Conservation (phyloP, 768 basidiomycete species). For the Phlegmacium glaucopus region DNA sequence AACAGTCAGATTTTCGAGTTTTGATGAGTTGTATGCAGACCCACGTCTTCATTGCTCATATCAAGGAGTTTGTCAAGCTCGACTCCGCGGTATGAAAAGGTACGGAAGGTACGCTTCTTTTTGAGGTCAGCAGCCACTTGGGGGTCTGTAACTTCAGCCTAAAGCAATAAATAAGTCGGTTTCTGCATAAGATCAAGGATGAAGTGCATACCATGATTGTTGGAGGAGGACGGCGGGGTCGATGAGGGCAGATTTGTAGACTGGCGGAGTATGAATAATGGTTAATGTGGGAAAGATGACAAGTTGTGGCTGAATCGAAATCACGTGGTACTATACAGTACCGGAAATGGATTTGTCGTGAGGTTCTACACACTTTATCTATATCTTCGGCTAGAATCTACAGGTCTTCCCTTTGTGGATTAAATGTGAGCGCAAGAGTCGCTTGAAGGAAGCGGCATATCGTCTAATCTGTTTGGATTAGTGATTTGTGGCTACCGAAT, state of each 20-base stretch:
- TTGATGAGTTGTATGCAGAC: conserved; percentile 25
- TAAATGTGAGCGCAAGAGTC: conserved; percentile 53
- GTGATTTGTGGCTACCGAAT: conserved; percentile 93
- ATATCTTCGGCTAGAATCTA: conserved; percentile 80
- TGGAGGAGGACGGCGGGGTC: conserved; percentile 40
- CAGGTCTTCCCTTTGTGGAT: conserved; percentile 91
- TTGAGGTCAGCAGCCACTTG: conserved; percentile 93
- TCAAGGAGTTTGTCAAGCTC: conserved; percentile 99
- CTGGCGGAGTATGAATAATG: conserved; percentile 29
- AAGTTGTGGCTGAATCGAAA: conserved; percentile 37
- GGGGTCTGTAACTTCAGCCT: conserved; percentile 95
- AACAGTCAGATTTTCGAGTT: not conserved
- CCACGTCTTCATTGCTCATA: conserved; percentile 90
- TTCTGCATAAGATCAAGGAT: conserved; percentile 4
- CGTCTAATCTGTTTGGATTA: conserved; percentile 21
- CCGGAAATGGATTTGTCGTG: conserved; percentile 12
- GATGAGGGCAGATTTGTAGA: conserved; percentile 25
- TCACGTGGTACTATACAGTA: conserved; percentile 66
- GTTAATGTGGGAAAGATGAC: conserved; percentile 20
- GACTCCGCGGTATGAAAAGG: conserved; percentile 97
- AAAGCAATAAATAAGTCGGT: conserved; percentile 10
- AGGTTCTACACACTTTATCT: conserved; percentile 18
- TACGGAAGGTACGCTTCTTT: conserved; percentile 98
- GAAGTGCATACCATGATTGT: conserved; percentile 37
- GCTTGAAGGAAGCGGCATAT: conserved; percentile 2